Evolutionary conservation across 208 protist species (phyloP).

Genomic region (Herpetomonas muscarum): DNA sequence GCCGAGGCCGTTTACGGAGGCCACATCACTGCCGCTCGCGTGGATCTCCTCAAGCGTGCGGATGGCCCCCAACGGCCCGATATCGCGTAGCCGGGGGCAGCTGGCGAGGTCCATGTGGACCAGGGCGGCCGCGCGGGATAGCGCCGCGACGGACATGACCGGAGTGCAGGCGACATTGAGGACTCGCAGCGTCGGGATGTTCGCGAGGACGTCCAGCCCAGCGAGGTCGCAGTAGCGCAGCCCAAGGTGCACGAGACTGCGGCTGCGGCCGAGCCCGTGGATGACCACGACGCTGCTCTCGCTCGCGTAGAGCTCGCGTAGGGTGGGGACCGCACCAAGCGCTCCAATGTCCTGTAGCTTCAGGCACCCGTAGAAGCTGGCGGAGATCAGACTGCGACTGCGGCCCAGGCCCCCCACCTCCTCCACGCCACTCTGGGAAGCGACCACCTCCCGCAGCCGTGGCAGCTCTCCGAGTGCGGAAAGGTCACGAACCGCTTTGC

Average conservation of each 20-base stretch:
- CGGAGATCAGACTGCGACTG: constrained; percentile 15
- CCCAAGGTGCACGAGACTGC: constrained; percentile 6
- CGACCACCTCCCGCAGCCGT: constrained; percentile 9
- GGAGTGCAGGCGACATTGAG: constrained; percentile 19
- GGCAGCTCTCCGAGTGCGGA: constrained; percentile 10
- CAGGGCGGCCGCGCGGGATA: constrained; percentile 7
- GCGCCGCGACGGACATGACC: constrained; percentile 10
- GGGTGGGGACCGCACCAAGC: constrained; percentile 15
- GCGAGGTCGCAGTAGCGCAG: constrained; percentile 23
- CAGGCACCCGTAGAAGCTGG: constrained; percentile 21
- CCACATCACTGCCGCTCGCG: constrained; percentile 9
- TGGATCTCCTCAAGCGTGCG: constrained; percentile 6
- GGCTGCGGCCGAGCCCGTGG: constrained; percentile 15
- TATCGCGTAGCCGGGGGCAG: constrained; percentile 13
- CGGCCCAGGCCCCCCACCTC: constrained; percentile 13
- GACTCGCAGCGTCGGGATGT: constrained; percentile 6
- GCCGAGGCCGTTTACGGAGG: constrained; percentile 1
- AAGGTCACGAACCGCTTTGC: constrained; percentile 10
- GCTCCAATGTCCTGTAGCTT: constrained; percentile 16
- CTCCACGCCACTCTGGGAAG: constrained; percentile 22
- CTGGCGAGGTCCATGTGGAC: constrained; percentile 11
- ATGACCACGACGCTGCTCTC: constrained; percentile 23
- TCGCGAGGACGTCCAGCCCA: constrained; percentile 1
- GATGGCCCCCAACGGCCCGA: constrained; percentile 14
- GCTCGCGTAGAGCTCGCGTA: constrained; percentile 18